These are phyloP conservation scores for Tricholoma matsutake DNA, from an alignment of 768 basidiomycete species.

Conservation along the genomic window DNA sequence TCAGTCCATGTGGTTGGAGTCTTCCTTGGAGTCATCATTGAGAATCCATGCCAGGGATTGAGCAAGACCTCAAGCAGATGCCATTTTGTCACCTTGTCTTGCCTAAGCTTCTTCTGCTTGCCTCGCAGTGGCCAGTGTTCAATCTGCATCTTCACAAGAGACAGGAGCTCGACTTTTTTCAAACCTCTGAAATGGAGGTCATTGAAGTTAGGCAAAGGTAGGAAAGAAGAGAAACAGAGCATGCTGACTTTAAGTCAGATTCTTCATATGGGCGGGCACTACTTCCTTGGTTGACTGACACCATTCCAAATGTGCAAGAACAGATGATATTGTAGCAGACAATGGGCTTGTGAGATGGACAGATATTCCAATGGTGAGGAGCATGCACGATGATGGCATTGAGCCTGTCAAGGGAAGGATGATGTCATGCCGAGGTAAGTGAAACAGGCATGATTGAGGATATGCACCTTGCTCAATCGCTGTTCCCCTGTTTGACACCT, in stretches of 20 bases:
- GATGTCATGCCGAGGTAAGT: not conserved
- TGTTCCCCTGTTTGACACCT: not conserved
- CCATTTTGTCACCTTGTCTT: not conserved
- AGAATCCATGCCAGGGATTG: not conserved
- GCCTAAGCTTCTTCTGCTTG: not conserved
- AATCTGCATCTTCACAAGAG: not conserved
- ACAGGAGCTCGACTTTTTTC: not conserved
- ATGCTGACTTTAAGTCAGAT: not conserved
- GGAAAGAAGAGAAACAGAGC: not conserved
- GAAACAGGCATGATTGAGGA: not conserved
- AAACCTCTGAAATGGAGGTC: not conserved
- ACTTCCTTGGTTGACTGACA: not conserved
- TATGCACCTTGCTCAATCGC: not conserved
- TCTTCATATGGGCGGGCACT: not conserved
- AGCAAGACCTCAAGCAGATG: not conserved
- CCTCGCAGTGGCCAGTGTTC: not conserved
- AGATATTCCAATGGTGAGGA: not conserved
- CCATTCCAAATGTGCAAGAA: not conserved
- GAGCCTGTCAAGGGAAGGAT: not conserved
- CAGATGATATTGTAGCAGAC: not conserved
- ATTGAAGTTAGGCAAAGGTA: not conserved
- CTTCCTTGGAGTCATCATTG: not conserved
- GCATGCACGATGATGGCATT: not conserved
- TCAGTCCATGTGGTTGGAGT: not conserved
- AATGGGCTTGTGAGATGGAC: not conserved